Evolutionary conservation across 345 rosid genomes (phyloP).

Genomic region (Carallia pectinifolia): DNA sequence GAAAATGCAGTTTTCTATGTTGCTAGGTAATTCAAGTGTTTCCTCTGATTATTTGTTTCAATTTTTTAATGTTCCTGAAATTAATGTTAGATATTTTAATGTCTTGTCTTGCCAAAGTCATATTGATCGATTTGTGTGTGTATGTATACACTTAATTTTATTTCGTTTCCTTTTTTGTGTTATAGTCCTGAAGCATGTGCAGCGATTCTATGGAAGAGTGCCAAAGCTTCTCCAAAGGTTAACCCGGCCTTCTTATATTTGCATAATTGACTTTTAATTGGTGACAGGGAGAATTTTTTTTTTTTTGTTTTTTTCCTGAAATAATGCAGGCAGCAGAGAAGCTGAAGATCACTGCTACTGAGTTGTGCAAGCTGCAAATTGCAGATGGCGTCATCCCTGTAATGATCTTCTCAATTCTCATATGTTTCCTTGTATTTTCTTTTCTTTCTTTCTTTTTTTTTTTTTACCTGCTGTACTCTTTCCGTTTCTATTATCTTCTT

Average conservation of each 20-base stretch:
- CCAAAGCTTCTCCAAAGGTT: constrained; percentile 94
- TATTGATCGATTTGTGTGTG: background rate
- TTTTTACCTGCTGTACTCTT: background rate
- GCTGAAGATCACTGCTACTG: constrained; percentile 76
- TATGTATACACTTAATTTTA: background rate
- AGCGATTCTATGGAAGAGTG: constrained; percentile 88
- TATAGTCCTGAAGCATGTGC: constrained; percentile 98
- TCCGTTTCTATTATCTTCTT: background rate
- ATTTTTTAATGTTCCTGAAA: background rate
- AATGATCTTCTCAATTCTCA: constrained; percentile 25
- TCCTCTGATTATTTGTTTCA: background rate
- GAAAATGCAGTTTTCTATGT: constrained; percentile 96
- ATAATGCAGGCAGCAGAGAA: constrained; percentile 79
- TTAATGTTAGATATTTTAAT: background rate
- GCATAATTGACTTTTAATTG: constrained; percentile 9
- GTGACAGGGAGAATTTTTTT: constrained; percentile 19
- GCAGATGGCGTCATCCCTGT: constrained; percentile 92
- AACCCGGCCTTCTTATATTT: constrained; percentile 17
- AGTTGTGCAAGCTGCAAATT: constrained; percentile 67
- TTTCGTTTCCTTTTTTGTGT: constrained; percentile 10
- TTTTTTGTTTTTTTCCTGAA: background rate
- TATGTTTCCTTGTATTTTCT: constrained; percentile 10
- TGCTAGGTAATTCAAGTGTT: constrained; percentile 63
- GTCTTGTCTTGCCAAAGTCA: background rate
- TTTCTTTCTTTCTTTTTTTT: constrained; percentile 1